Base-by-base conservation (phyloP, 2,329 filamentous ascomycete species). In the Botrytis paeoniae region DNA sequence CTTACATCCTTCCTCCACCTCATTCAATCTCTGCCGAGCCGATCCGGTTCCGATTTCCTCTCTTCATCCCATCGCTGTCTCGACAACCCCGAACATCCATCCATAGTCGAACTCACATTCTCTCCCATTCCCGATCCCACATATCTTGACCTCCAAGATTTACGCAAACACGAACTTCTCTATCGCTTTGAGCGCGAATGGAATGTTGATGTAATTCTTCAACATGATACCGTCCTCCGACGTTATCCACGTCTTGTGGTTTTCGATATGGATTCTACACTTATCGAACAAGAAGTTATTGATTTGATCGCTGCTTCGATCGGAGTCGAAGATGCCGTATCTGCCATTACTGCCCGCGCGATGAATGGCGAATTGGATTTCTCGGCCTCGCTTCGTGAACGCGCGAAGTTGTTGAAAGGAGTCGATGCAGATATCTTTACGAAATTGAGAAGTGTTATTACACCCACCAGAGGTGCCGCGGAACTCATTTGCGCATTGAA, bases 301-400 rank as follows among this genome's bases (percentile, higher is more conserved):
- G 96, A 99, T 82, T 91, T 98, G 79, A 91, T 99, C 73, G 96
- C 96, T 6, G 90, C 92, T 71, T 92, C 92, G 54, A 89, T 97
- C 3, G 93, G 94, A 70, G 88, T 97, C n/a, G 90, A 93, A 78
- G 90, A 90, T 70, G 86, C 93, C 78, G 95, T 99, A 57, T 92
- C 94, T 16, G 89, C 91, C 78, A 98, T 99, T 78, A 99, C 96
- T 0, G 91, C 92, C 74, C 92, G 94, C 48, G 95, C 96, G 51
- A 99, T 99, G 96, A 91, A 95, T 77, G 96, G 96, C 74, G 95
- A 98, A 84, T 86, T 98, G 51, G 95, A 98, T 81, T 99, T 99
- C 78, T 91, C 95, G 70, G 88, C 89, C 0, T 95, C 93, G 0
- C 90, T 99, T 80, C 89, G 91, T 73, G 93, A 93, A 81, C 89